Conservation (phyloP, 1,139 yeast species). For the Yamadazyma dushanensis region DNA sequence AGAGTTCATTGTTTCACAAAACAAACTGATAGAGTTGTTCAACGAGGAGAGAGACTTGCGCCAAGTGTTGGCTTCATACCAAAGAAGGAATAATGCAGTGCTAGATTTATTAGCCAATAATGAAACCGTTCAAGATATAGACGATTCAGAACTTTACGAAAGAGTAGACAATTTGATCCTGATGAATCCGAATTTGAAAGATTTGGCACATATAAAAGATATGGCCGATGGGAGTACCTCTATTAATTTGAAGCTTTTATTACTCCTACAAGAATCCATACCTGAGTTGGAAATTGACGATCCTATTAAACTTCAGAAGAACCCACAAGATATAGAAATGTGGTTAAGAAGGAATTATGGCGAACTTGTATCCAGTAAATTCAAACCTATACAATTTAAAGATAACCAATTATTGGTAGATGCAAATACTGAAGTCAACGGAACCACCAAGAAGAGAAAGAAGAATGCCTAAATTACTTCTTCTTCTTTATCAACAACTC, state of each 20-base stretch:
- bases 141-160: constrained; percentile 14
- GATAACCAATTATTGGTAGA: constrained; percentile 16
- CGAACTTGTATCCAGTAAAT: constrained; percentile 34
- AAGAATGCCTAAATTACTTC: constrained; percentile 6
- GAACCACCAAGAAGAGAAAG: constrained; percentile 13
- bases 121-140: constrained; percentile 13
- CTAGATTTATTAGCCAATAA: constrained; percentile 29
- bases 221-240: constrained; percentile 3
- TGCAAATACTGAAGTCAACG: constrained; percentile 12
- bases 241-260: constrained; percentile 10
- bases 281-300: constrained; percentile 45
- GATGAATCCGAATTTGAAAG: constrained; percentile 23
- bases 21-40: constrained; percentile 21
- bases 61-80: constrained; percentile 33
- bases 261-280: constrained; percentile 28
- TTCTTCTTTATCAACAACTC: constrained; percentile 44
- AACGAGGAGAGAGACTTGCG: constrained; percentile 35
- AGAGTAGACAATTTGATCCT: constrained; percentile 26
- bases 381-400: constrained; percentile 31
- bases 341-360: constrained; percentile 43
- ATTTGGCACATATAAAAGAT: constrained; percentile 11
- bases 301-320: constrained; percentile 30
- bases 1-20: constrained; percentile 13
- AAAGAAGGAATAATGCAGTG: constrained; percentile 41
- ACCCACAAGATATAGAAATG: constrained; percentile 41